Base-by-base conservation (phyloP, 2,329 filamentous ascomycete species). In the Xylaria multiplex region DNA sequence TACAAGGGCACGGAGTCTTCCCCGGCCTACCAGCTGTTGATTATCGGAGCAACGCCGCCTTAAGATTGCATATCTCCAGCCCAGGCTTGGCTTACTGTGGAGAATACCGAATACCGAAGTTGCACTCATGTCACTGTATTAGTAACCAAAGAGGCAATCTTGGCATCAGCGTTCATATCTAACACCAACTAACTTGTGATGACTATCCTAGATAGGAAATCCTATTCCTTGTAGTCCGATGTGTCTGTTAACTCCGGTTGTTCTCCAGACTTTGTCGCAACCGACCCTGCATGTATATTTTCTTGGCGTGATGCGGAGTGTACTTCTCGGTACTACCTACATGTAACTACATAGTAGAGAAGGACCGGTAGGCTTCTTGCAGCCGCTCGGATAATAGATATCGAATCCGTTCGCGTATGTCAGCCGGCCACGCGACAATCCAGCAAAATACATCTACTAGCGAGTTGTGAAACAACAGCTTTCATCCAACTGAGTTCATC, bases 31-130 rank as follows among this genome's bases (percentile, higher is more conserved):
- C 35, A 50, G 6, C 37, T 24, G 43, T 42, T 9, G 1, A 16
- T 19, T 46, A 45, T 35, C 52, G 42, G 14, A 42, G 43, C 54
- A 32, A 59, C 60, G 64, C 64, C 55, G 64, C 64, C 55, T 50
- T 66, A 66, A 66, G 64, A 52, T 32, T 55, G 48, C 19, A 46
- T 63, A 50, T 35, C 37, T 43, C 30, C 32, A 53, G n/a, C 19
- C 43, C 5, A 55, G 32, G 30, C 52, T 49, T 48, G 16, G 40
- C 59, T 37, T 48, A 11, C 8, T 13, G 55, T 59, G 64, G 37
- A 37, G 55, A 59, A 59, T 55, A 56, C 58, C 52, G 57, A 57
- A 65, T 19, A 46, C 63, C 63, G 63, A 62, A 24, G 40, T 52
- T 37, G 37, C 32, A n/a, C 27, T 46, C 16, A 45, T 37, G 16